Base-by-base conservation (phyloP, 225 moss, liverwort and hornwort genomes). In the Rhytidiadelphus loreus region DNA sequence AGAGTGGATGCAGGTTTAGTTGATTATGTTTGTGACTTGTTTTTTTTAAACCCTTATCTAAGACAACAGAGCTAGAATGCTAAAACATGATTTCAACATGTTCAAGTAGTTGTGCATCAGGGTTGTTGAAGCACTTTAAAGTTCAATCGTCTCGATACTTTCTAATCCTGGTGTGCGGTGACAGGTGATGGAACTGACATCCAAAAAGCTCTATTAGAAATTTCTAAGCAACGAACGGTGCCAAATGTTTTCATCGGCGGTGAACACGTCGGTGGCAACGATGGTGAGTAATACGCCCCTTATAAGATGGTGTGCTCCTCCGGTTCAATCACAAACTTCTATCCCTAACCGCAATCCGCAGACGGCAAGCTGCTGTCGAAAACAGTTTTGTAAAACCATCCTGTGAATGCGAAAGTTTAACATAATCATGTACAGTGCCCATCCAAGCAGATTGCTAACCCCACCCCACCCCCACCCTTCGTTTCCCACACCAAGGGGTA, bases 231-330 rank as follows among this genome's bases (percentile, higher is more conserved):
- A 72, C 86, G 39, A 21, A 92, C 93, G 23, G 93, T 93, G 48
- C 93, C 93, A 25, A 93, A 89, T 91, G 91, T 92, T 52, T 93
- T 92, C 71, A 77, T 92, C 80, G 86, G 83, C 33, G 93, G 93
- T 84, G 89, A 93, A 82, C 93, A 93, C 43, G 9, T 93, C 28
- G 93, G 93, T 83, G 93, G 93, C 64, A 87, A 17, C 77, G 93
- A 93, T 66, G 91, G 93, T 93, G 59, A 88, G 90, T 77, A 69
- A 39, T 33, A 53, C 30, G 74, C 66, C 55, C 62, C n/a, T 46
- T 26, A 25, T 48, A 55, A 46, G 87, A 50, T 86, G 59, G 71
- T 66, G 21, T 76, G 25, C 16, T 73, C 22, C 85, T 74, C 29
- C 9, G 32, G 19, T 37, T 8, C 60, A 74, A n/a, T 62, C 33